Base-by-base conservation (phyloP, 257 asterid species). In the Leptodermis oblonga region DNA sequence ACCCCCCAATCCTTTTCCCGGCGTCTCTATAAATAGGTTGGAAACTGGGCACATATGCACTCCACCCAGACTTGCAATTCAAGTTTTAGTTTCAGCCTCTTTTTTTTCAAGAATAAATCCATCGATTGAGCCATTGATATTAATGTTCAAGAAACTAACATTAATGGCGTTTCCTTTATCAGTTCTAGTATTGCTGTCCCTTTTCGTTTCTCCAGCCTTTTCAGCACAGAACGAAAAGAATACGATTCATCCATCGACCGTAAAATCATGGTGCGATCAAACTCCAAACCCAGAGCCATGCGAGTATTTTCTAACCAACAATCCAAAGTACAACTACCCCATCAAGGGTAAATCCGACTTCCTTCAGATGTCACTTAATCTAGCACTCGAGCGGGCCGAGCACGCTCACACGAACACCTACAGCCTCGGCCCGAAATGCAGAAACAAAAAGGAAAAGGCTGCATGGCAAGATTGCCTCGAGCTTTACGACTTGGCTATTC, bases 401-500 rank as follows among this genome's bases (percentile, higher is more conserved):
- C 77, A 75, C 41, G 97, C 89, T 0, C 74, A 73, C 9, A 65
- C 3, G 9, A 76, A 74, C 54, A 22, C 87, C 0, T 22, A 77
- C 55, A 36, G 72, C 7, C 86, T 91, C 39, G 97, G 97, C 11
- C 18, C 85, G 4, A 87, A 80, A 49, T 90, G 96, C n/a, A 82
- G 92, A 0, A 76, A 75, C 46, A 31, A 62, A 7, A 74, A 60
- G 0, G 97, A 94, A 72, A 87, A 83, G 68, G 88, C 92, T 10
- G 97, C 97, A 20, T 94, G 97, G 97, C 73, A 82, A 9, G 97
- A 94, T 71, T 94, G 99, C 68, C 22, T 94, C 28, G 86, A 84
- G 79, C 81, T 94, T 0, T 87, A 94, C 56, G 85, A 85, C 61
- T 12, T 69, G 18, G 74, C 88, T 9, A 71, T 89, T 13, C 74